These are phyloP conservation scores for Aspergillus niger DNA, from an alignment of 2,329 filamentous ascomycete genomes.

Conservation along the genomic window DNA sequence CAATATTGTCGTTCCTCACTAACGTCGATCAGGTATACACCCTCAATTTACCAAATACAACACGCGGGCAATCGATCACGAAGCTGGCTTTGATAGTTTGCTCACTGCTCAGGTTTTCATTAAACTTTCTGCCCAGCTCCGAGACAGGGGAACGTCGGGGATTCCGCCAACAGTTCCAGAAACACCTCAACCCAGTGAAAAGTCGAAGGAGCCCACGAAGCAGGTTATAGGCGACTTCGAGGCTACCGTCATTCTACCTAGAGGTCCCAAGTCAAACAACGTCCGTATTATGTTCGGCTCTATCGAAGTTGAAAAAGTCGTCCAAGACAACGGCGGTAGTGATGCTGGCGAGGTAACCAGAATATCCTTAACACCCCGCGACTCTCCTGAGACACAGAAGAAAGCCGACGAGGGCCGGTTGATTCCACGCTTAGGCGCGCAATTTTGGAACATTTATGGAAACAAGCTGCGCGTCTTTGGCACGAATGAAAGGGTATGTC, in stretches of 20 bases:
- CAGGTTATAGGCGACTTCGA: not conserved
- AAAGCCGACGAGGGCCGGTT: conserved; percentile 42
- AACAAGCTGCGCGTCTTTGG: conserved; percentile 64
- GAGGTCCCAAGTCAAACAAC: not conserved
- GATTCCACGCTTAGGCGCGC: conserved; percentile 54
- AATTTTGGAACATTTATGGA: conserved; percentile 61
- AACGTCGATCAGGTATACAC: conserved; percentile 35
- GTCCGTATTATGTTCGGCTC: conserved; percentile 1
- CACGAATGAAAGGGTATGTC: conserved; percentile 55
- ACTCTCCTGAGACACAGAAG: conserved; percentile 18
- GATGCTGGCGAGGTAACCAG: not conserved
- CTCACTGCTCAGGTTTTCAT: conserved; percentile 62
- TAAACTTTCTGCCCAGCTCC: conserved; percentile 56
- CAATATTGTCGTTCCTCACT: conserved; percentile 4
- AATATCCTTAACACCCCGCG: not conserved
- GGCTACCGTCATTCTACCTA: not conserved
- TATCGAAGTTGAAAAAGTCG: not conserved
- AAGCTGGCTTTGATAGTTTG: conserved; percentile 65
- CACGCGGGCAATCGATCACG: conserved; percentile 45
- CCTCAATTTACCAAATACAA: conserved; percentile 35
- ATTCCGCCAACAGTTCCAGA: not conserved
- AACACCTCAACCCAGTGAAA: not conserved
- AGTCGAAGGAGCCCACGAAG: not conserved
- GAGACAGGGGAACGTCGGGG: conserved; percentile 34
- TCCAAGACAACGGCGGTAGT: not conserved